These are phyloP conservation scores for Boletus sensibilis DNA, from an alignment of 768 basidiomycete genomes.

Conservation along the genomic window DNA sequence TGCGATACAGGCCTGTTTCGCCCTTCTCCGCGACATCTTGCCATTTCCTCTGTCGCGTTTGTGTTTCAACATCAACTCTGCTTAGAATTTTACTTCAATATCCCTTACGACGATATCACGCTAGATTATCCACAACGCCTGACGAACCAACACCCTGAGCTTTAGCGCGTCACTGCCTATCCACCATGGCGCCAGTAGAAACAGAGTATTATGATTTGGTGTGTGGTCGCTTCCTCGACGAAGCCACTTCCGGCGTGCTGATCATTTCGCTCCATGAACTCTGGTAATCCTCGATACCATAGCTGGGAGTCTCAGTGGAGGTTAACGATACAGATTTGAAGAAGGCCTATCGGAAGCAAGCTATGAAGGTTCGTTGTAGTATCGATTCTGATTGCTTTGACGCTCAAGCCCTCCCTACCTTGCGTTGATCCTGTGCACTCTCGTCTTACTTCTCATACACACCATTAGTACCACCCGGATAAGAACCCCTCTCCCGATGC, in stretches of 20 bases:
- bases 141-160: constrained; percentile 1
- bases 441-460: background rate
- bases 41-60: background rate
- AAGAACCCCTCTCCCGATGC: constrained; percentile 93
- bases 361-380: constrained; percentile 71
- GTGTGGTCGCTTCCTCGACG: constrained; percentile 25
- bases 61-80: constrained; percentile 7
- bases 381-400: background rate
- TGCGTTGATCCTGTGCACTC: background rate
- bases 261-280: background rate
- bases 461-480: constrained; percentile 85
- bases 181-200: constrained; percentile 81
- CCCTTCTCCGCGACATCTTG: background rate
- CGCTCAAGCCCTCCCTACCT: background rate
- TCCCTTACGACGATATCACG: constrained; percentile 5
- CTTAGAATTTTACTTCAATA: background rate
- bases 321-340: constrained; percentile 81
- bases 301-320: constrained; percentile 73
- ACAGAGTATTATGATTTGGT: constrained; percentile 89
- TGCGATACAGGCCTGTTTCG: background rate
- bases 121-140: constrained; percentile 1
- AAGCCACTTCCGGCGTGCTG: background rate
- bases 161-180: background rate
- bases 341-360: constrained; percentile 92
- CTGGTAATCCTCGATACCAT: constrained; percentile 2